Conservation (phyloP, 768 basidiomycete species). For the Tylopilus balloui region DNA sequence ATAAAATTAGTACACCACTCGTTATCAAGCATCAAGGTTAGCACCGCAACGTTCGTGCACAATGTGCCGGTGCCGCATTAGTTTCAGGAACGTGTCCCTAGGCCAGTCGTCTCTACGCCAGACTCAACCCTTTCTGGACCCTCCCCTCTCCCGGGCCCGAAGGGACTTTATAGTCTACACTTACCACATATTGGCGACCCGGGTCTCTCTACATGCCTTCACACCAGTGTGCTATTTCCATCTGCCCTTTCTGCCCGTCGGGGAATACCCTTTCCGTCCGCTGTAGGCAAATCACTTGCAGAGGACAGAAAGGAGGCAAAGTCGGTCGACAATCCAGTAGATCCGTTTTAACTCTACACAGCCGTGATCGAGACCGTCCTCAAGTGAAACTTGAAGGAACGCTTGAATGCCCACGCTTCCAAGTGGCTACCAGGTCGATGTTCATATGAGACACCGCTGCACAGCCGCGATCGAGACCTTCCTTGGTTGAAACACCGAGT, state of each 20-base stretch:
- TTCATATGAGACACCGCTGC: no score
- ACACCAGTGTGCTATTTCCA: neutral
- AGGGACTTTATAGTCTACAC: neutral
- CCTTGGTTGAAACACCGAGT: neutral
- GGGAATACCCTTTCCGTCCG: slow-evolving; percentile 21
- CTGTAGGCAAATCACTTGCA: slow-evolving; percentile 21
- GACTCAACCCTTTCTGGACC: neutral
- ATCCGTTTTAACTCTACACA: neutral
- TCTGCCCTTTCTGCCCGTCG: neutral
- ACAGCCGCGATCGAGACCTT: neutral
- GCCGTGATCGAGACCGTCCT: neutral
- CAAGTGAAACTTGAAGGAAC: no score
- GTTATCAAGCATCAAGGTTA: neutral
- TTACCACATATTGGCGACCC: no score
- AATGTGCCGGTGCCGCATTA: neutral
- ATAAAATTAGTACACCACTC: neutral
- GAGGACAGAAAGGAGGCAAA: slow-evolving; percentile 19
- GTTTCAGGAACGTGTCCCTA: neutral
- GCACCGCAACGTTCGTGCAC: neutral
- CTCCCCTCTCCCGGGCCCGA: neutral
- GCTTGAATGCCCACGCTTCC: no score
- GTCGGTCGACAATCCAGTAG: neutral
- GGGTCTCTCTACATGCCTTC: no score
- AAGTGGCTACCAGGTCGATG: no score
- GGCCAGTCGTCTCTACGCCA: neutral